phyloP scores from a whole-genome alignment of 1,284 basidiomycete species.

The Sporisorium graminicola region DNA sequence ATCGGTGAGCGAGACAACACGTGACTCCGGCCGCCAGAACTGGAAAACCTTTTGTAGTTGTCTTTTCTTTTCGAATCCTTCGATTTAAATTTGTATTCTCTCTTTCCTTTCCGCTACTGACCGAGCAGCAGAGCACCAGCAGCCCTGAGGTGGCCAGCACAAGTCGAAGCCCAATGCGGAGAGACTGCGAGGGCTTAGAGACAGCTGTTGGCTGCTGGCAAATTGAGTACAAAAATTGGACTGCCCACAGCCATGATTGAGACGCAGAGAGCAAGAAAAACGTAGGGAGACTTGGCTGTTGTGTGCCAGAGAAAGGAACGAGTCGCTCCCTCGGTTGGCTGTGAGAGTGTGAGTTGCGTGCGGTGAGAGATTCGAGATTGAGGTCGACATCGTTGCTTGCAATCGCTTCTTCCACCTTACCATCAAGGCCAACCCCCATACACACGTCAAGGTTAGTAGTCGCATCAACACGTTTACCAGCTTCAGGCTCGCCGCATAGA shows the following conservation, averaged over 20 bases:
- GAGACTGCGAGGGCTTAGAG: background rate
- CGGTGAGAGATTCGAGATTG: constrained; percentile 24
- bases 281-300: constrained; percentile 4
- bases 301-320: too few relatives aligned
- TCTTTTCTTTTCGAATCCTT: too few relatives aligned
- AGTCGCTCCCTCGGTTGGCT: background rate
- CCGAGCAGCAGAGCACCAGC: background rate
- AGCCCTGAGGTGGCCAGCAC: background rate
- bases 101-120: background rate
- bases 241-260: background rate
- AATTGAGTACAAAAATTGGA: background rate
- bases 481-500: constrained; percentile 6
- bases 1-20: background rate
- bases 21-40: constrained; percentile 6
- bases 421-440: constrained; percentile 53
- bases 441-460: constrained; percentile 58
- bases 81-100: background rate
- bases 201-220: too few relatives aligned
- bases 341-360: background rate
- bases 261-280: background rate
- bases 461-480: background rate
- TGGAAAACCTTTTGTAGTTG: background rate
- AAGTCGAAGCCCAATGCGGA: background rate
- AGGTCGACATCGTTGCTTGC: constrained; percentile 27
- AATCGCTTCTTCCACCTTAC: constrained; percentile 45